Conservation (phyloP, 2,329 filamentous ascomycete species). For the Aurifilum marmelostoma region DNA sequence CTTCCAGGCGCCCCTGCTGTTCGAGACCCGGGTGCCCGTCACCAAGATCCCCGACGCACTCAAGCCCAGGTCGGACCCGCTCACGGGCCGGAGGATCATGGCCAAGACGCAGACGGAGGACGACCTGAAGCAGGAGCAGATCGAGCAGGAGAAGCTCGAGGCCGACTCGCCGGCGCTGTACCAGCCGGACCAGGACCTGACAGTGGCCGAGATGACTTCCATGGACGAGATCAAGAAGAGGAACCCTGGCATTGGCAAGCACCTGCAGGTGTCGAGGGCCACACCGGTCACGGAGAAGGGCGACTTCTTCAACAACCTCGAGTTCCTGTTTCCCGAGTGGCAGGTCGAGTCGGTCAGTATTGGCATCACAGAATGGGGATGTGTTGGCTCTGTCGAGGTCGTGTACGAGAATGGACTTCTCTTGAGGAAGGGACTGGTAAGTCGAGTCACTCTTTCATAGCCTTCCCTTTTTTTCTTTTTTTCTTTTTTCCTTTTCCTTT, state of each 20-base stretch:
- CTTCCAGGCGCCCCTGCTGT: conserved; percentile 5
- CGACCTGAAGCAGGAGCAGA: background rate
- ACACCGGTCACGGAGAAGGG: background rate
- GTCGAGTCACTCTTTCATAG: too few relatives aligned
- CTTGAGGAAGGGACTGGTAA: conserved; percentile 6
- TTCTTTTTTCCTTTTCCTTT: too few relatives aligned
- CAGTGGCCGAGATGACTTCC: background rate
- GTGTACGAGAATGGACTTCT: conserved; percentile 5
- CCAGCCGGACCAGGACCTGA: background rate
- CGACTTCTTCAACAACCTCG: background rate
- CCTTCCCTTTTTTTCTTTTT: too few relatives aligned
- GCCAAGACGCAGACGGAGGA: conserved; percentile 11
- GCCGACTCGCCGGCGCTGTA: background rate
- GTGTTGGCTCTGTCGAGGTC: conserved; percentile 2
- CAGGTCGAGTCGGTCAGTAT: background rate
- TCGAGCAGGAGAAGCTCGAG: background rate
- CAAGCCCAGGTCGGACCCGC: conserved; percentile 1
- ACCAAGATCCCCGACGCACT: background rate
- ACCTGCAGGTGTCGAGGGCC: conserved; percentile 2
- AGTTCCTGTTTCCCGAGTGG: conserved; percentile 5
- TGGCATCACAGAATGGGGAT: background rate
- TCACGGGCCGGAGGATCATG: conserved; percentile 7
- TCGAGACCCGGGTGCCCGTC: conserved; percentile 2
- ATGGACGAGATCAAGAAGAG: background rate
- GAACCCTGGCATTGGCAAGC: background rate